phyloP scores from a whole-genome alignment of 2,329 filamentous ascomycete species.

The Parascedosporium putredinis region DNA sequence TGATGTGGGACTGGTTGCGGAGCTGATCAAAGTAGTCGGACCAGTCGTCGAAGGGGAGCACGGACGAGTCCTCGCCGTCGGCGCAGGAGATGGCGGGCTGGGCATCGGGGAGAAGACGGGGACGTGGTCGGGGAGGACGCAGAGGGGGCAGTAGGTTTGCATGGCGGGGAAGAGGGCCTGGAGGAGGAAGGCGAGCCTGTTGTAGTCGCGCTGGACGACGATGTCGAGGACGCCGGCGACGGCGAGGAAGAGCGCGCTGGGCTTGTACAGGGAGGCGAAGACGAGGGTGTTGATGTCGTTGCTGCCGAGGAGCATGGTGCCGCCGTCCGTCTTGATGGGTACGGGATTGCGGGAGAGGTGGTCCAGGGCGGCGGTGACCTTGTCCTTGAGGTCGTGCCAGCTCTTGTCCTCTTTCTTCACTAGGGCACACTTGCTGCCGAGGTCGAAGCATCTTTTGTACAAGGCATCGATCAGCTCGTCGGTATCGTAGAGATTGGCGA shows the following conservation, averaged over 20 bases:
- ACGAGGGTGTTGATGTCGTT: slow-evolving; percentile 20
- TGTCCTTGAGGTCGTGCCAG: slow-evolving; percentile 9
- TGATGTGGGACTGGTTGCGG: slow-evolving; percentile 17
- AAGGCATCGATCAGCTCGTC: slow-evolving; percentile 23
- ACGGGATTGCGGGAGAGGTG: slow-evolving; percentile 19
- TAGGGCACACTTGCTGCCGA: slow-evolving; percentile 12
- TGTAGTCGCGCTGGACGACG: not conserved
- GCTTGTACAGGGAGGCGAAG: slow-evolving; percentile 19
- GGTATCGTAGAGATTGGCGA: slow-evolving; percentile 25
- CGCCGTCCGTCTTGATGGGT: slow-evolving; percentile 13
- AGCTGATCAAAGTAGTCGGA: slow-evolving; percentile 19
- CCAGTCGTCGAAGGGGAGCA: slow-evolving; percentile 17
- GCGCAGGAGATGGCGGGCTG: slow-evolving; percentile 14
- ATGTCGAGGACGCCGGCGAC: slow-evolving; percentile 7
- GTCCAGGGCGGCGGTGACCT: slow-evolving; percentile 20
- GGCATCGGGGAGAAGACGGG: slow-evolving; percentile 15
- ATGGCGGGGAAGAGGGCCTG: slow-evolving; percentile 13
- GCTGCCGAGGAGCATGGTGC: slow-evolving; percentile 19
- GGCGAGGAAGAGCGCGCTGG: slow-evolving; percentile 13
- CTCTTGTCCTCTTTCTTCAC: slow-evolving; percentile 6
- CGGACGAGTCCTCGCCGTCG: slow-evolving; percentile 17
- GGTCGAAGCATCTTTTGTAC: slow-evolving; percentile 25
- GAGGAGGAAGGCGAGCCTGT: slow-evolving; percentile 11
- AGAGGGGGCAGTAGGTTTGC: not conserved
- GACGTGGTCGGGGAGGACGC: not conserved